A percentile compares a stretch with the other conserved stretches of the same genome.
These are phyloP conservation scores for Aspergillus wentii DNA, from an alignment of 495 filamentous ascomycete species.

Conservation along the genomic window DNA sequence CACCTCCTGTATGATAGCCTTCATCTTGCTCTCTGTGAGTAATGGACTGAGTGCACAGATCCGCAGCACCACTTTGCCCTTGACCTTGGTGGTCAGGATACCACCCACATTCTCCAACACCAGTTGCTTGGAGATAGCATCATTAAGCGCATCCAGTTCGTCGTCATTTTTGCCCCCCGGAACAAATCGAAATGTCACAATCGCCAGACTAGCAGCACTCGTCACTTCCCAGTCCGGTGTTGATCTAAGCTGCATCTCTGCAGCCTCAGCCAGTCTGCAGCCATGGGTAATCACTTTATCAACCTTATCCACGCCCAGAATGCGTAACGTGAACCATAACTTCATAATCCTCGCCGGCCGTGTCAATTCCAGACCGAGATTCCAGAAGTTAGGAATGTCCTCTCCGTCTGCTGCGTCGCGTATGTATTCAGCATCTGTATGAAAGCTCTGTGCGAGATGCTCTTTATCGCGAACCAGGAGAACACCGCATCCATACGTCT, in stretches of 20 bases:
- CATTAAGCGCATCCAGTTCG: conserved; percentile 4
- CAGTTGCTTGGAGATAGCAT: not conserved
- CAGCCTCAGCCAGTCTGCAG: conserved; percentile 9
- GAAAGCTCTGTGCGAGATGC: conserved; percentile 8
- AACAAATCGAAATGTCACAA: conserved; percentile 14
- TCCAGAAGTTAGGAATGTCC: conserved; percentile 14
- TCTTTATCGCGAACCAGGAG: conserved; percentile 8
- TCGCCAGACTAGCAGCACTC: conserved; percentile 5
- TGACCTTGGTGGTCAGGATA: conserved; percentile 9
- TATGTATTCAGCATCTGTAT: conserved; percentile 11
- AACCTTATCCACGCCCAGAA: conserved; percentile 15
- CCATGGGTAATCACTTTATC: conserved; percentile 17
- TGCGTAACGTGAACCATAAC: conserved; percentile 19
- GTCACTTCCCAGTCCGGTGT: conserved; percentile 10
- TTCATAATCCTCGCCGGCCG: conserved; percentile 18
- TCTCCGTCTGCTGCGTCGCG: conserved; percentile 10
- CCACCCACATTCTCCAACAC: conserved; percentile 7
- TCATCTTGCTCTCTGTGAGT: conserved; percentile 2
- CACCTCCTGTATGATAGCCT: not conserved
- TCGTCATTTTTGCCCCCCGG: not conserved
- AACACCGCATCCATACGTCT: conserved; percentile 19
- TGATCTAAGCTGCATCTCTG: conserved; percentile 4
- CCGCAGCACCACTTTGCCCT: conserved; percentile 7
- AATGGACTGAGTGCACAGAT: conserved; percentile 18
- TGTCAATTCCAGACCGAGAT: conserved; percentile 18